These are phyloP conservation scores for Eragrostis curvula DNA, from an alignment of 176 grass and related monocot genomes.

Conservation along the genomic window DNA sequence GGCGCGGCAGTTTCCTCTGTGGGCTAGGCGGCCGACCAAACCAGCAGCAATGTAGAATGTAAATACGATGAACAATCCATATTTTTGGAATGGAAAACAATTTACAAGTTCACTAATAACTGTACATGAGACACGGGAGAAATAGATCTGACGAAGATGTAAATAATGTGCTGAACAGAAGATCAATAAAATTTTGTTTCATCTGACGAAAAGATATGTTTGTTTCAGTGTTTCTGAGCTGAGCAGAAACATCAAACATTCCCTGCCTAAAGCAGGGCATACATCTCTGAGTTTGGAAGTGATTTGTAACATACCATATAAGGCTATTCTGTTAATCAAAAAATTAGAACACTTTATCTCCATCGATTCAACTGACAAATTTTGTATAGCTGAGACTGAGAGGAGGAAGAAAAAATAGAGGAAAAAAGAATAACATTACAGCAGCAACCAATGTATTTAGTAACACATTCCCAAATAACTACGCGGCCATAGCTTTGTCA, in stretches of 20 bases:
- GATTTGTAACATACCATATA: slow-evolving; percentile 42
- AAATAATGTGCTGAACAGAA: not conserved
- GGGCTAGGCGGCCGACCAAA: slow-evolving; percentile 50
- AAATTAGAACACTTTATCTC: slow-evolving; percentile 54
- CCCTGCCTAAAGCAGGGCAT: slow-evolving; percentile 6
- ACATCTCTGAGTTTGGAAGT: slow-evolving; percentile 1
- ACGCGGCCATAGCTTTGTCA: slow-evolving; percentile 48
- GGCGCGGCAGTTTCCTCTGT: slow-evolving; percentile 45
- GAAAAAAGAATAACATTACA: slow-evolving; percentile 59
- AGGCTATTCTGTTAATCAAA: slow-evolving; percentile 48
- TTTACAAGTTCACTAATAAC: not conserved
- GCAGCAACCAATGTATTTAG: slow-evolving; percentile 45
- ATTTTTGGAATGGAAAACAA: not conserved
- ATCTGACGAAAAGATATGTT: not conserved
- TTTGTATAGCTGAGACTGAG: slow-evolving; percentile 39
- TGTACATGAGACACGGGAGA: not conserved
- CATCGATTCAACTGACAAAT: slow-evolving; percentile 32
- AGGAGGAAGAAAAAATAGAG: slow-evolving; percentile 21
- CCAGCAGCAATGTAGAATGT: slow-evolving; percentile 70
- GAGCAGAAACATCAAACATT: slow-evolving; percentile 9
- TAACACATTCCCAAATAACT: slow-evolving; percentile 39
- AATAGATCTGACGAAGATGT: not conserved
- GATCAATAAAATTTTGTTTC: slow-evolving; percentile 20
- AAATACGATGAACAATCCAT: slow-evolving; percentile 12
- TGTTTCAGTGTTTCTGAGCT: not conserved